These are phyloP conservation scores for Ciborinia camelliae DNA, from an alignment of 2,329 filamentous ascomycete species.

Conservation along the genomic window DNA sequence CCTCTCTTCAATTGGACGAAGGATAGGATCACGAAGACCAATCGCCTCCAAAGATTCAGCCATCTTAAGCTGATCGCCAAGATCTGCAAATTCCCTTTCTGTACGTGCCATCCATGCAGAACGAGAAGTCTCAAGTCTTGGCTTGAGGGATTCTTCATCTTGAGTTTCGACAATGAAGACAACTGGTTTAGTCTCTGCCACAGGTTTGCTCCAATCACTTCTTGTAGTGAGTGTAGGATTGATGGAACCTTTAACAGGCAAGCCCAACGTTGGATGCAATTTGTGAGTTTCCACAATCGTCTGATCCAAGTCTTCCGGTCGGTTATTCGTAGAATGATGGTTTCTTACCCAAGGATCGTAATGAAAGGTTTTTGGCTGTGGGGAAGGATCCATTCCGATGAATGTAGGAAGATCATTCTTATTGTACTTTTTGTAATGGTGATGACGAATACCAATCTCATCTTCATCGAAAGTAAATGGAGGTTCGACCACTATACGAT, in stretches of 20 bases:
- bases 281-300: slow-evolving; percentile 27
- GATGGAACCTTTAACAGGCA: slow-evolving; percentile 27
- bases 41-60: slow-evolving; percentile 16
- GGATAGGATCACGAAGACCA: slow-evolving; percentile 16
- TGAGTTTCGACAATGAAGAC: slow-evolving; percentile 13
- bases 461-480: slow-evolving; percentile 31
- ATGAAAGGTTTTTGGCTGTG: slow-evolving; percentile 33
- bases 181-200: slow-evolving; percentile 16
- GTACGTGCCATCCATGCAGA: slow-evolving; percentile 24
- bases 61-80: slow-evolving; percentile 17
- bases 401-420: slow-evolving; percentile 28
- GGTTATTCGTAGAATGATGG: slow-evolving; percentile 33
- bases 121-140: slow-evolving; percentile 23
- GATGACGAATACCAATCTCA: slow-evolving; percentile 36
- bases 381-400: slow-evolving; percentile 30
- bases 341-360: slow-evolving; percentile 32
- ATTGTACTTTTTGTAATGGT: slow-evolving; percentile 27
- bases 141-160: slow-evolving; percentile 12
- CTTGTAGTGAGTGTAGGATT: slow-evolving; percentile 26
- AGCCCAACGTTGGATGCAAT: slow-evolving; percentile 32
- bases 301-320: slow-evolving; percentile 33
- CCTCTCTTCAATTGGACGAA: slow-evolving; percentile 5
- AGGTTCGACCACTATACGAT: slow-evolving; percentile 29
- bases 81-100: slow-evolving; percentile 17
- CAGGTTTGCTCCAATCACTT: slow-evolving; percentile 19